phyloP scores from a whole-genome alignment of 768 basidiomycete species.

The Pleurotus tuoliensis region DNA sequence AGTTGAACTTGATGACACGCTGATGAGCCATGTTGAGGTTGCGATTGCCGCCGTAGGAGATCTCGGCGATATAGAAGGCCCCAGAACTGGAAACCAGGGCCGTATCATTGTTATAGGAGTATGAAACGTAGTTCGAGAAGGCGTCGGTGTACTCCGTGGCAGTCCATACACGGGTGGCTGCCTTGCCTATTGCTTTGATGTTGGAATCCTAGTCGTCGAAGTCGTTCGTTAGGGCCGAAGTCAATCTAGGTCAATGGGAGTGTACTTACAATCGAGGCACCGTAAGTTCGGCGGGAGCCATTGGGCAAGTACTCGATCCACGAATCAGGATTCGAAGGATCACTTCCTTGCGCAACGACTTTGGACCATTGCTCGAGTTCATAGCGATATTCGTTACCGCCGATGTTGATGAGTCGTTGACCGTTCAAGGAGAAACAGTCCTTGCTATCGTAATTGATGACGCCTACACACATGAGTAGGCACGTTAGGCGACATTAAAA shows the following conservation, averaged over 20 bases:
- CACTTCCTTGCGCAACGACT: slow-evolving; percentile 3
- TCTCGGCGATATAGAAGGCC: slow-evolving; percentile 2
- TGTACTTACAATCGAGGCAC: background rate
- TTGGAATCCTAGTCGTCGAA: slow-evolving; percentile 7
- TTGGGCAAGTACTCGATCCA: slow-evolving; percentile 13
- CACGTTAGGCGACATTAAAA: background rate
- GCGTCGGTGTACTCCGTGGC: slow-evolving; percentile 6
- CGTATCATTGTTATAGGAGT: slow-evolving; percentile 7
- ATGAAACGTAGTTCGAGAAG: slow-evolving; percentile 11
- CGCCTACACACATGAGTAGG: background rate
- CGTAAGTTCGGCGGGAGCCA: slow-evolving; percentile 8
- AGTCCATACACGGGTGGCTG: slow-evolving; percentile 10
- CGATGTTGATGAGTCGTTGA: slow-evolving; percentile 9
- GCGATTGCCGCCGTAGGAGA: slow-evolving; percentile 5
- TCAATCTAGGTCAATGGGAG: background rate
- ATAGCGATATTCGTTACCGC: slow-evolving; percentile 12
- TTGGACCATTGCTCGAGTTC: slow-evolving; percentile 14
- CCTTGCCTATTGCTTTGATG: slow-evolving; percentile 11
- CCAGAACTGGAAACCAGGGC: background rate
- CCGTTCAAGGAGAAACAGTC: slow-evolving; percentile 11
- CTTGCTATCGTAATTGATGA: slow-evolving; percentile 10
- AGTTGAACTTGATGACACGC: background rate
- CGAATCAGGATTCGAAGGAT: slow-evolving; percentile 9
- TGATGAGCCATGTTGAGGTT: slow-evolving; percentile 6
- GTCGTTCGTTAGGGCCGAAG: too few species aligned